Evolutionary conservation across 2,329 filamentous ascomycete species (phyloP), one percentile per base, ranked within the genome.

Genomic region (Trichoderma oligosporum): DNA sequence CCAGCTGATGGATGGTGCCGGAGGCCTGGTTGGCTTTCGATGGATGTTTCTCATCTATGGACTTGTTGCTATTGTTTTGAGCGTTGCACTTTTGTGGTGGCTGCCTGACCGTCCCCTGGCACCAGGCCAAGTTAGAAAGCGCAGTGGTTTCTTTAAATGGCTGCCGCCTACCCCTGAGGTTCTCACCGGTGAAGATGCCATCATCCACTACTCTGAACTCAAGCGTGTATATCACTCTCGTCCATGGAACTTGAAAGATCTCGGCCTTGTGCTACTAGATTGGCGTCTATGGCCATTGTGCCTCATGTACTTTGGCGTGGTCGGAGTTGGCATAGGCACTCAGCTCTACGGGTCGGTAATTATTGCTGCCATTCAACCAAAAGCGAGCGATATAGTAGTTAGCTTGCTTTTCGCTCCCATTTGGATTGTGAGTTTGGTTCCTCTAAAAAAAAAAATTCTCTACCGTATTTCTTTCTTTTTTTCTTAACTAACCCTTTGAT

Each of bases 41-140:
- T 94, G 89, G 89, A 96, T 96, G 91, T 96, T 96, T 68, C 79
- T 96, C 45, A 73, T 96, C 18, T 96, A 92, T 66, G 91, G 91
- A 2, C 75, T 96, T 8, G 80, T 90, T 51, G 88, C 84, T 2
- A 77, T 92, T 29, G 71, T 88, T 2, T 79, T 93, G 20, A 91
- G 90, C 14, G 73, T 95, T 47, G 70, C 76, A 4, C 78, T 96
- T 31, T 80, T 96, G 2, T 96, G 90, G 89, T 96, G 91, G 91
- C 80, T 96, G 7, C 91, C 91, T 0, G 91, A 96, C 65, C 83
- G 91, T 2, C 91, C 91, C 3, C 74, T 88, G 2, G 79, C 85
- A 0, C 91, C 91, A 0, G 89, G 88, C n/a, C 75, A 88, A 68
- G 70, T 73, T 51, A 76, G 81, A 11, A 65, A 75, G 33, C 74